Conservation (phyloP, 495 filamentous ascomycete genomes). For the Talaromyces nanjingensis region DNA sequence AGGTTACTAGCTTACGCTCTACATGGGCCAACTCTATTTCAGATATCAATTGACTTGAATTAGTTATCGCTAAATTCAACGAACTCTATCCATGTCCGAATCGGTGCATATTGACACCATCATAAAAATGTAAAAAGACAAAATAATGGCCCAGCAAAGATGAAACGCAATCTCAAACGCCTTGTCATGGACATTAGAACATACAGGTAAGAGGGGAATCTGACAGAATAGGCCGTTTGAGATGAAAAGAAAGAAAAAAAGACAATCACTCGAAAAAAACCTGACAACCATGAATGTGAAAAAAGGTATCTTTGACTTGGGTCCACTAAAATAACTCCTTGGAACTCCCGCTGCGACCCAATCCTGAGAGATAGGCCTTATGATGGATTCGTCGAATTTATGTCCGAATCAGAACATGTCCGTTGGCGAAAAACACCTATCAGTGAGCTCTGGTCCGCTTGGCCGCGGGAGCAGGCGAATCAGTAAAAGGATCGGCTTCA, state of each 20-base stretch:
- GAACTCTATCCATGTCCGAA: background rate
- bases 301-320: background rate
- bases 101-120: background rate
- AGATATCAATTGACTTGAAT: background rate
- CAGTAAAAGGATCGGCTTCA: slow-evolving; percentile 20
- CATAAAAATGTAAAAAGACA: background rate
- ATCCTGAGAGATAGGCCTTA: background rate
- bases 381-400: background rate
- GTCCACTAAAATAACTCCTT: background rate
- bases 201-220: slow-evolving; percentile 1
- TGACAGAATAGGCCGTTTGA: background rate
- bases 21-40: background rate
- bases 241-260: slow-evolving; percentile 6
- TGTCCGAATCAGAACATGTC: background rate
- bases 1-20: background rate
- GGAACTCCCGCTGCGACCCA: slow-evolving; percentile 1
- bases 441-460: slow-evolving; percentile 23
- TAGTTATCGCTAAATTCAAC: background rate
- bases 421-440: background rate
- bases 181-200: slow-evolving; percentile 1
- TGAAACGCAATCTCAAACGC: background rate
- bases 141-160: background rate
- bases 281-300: background rate
- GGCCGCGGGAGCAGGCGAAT: slow-evolving; percentile 19
- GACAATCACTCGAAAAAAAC: background rate